Evolutionary conservation across 2,329 filamentous ascomycete genomes (phyloP), one percentile per base, ranked within the genome.

Genomic region (Paraconiothyrium sp.): DNA sequence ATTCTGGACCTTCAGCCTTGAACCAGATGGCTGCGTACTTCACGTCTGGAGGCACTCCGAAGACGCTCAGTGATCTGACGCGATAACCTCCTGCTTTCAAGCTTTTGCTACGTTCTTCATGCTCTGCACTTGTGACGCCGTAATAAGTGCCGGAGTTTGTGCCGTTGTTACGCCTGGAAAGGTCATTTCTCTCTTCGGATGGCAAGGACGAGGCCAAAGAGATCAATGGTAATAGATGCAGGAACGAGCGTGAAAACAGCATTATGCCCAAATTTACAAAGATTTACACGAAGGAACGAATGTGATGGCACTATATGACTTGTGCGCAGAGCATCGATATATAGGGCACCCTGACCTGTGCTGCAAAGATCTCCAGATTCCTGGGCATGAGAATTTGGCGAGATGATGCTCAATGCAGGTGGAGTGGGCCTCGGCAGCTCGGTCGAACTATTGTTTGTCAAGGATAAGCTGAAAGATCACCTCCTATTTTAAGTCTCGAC

Each of bases 1-100:
- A 69, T 47, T 48, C 37, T 14, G 55, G 54, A 44, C 67, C 66
- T 16, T 62, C 48, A 11, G 63, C 51, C 54, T 65, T 65, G 3
- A 58, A 66, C 69, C 67, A 70, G 57, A 70, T 62, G 4, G 67
- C 69, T 6, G 67, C 66, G 14, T 67, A 69, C 49, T 62, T 62
- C 7, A 58, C 64, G 34, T 67, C 50, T 27, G 60, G 48, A 20
- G 63, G 61, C 6, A 57, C 55, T 24, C 69, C 69, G 24, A 64
- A 61, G 14, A 68, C 57, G 24, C 46, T 71, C 14, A 71, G 46
- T 1, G 69, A 69, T 5, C 54, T 62, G 14, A 66, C 58, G 10
- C 59, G 61, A 43, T 70, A 70, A 27, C 67, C 69, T 3, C 63
- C 58, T 13, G 60, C 54, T 43, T 66, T 70, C 14, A 69, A 47